These are phyloP conservation scores for Mycena indigotica DNA, from an alignment of 768 basidiomycete genomes.

Conservation along the genomic window DNA sequence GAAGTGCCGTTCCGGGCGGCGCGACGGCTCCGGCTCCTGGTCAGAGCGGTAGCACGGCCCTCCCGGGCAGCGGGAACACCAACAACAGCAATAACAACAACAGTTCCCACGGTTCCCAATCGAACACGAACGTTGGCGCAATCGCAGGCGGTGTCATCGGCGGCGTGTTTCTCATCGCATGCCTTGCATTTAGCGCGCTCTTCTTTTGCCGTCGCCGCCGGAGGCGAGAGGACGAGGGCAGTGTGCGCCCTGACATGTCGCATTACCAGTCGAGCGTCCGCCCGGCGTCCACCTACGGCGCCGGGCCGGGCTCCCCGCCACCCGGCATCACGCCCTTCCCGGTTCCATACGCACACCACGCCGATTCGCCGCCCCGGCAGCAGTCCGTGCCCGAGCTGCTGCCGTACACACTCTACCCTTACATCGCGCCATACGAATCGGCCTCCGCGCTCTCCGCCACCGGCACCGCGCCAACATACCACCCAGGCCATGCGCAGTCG, in stretches of 20 bases:
- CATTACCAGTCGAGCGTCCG: not conserved
- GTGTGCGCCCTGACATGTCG: not conserved
- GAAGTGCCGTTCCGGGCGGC: too few relatives aligned
- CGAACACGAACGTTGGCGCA: not conserved
- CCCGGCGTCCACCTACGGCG: not conserved
- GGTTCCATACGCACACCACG: not conserved
- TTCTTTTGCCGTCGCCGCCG: not conserved
- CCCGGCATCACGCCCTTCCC: not conserved
- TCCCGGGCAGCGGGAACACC: not conserved
- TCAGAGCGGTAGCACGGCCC: not conserved
- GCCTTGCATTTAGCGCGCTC: not conserved
- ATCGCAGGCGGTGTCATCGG: not conserved
- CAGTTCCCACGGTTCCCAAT: not conserved
- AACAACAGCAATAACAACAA: not conserved
- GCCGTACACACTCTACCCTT: not conserved
- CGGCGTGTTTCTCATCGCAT: not conserved
- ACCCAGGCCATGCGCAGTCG: not conserved
- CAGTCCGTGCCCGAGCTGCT: too few relatives aligned
- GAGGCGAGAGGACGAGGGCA: not conserved
- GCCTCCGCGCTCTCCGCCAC: not conserved
- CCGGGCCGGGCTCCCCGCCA: not conserved
- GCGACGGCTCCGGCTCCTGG: too few relatives aligned
- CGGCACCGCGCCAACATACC: not conserved
- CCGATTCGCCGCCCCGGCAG: too few relatives aligned
- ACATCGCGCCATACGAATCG: not conserved